Base-by-base conservation (phyloP, 1,284 basidiomycete species). In the Cutaneotrichosporon sp. region DNA sequence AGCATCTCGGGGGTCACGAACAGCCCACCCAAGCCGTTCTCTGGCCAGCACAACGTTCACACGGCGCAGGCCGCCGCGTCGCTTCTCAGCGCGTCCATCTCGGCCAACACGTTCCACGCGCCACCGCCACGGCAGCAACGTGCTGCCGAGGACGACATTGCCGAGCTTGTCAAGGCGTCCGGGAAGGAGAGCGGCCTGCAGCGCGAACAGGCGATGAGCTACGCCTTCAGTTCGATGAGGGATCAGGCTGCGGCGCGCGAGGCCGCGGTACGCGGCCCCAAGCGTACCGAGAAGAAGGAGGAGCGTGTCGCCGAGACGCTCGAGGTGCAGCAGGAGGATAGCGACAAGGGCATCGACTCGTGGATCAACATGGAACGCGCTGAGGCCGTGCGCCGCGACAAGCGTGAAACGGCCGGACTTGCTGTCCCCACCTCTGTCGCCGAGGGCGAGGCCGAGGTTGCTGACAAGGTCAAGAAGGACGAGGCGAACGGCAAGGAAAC, bases 181-280 rank as follows among this genome's bases (percentile, higher is more conserved):
- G 43, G 50, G 40, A 53, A 58, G 18, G 69, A 66, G 33, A 44
- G 52, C 22, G 62, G 55, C 9, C 62, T 65, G 23, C 52, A 51
- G 36, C 57, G 65, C n/a, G 65, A 65, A 20, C 66, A 69, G 1
- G 70, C 70, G 8, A 73, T 73, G 69, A 65, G 62, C 36, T 64
- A 66, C 37, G 66, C 69, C 2, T 68, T 73, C 41, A 64, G 61
- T 4, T 53, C 49, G 5, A 54, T 73, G 42, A 60, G 63, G 35
- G 67, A 69, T 46, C 52, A 49, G 30, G 54, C 54, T 37, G 41
- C 42, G 17, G 46, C 52, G 15, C 21, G 49, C 8, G 40, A 20
- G n/a, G 17, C 20, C 18, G 35, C 18, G 14, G 15, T 15, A 30
- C n/a, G n/a, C n/a, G 21, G 35, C n/a, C 39, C 46, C 36, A 43